phyloP scores from a whole-genome alignment of 208 protist species.

The Entamoeba moshkovskii region DNA sequence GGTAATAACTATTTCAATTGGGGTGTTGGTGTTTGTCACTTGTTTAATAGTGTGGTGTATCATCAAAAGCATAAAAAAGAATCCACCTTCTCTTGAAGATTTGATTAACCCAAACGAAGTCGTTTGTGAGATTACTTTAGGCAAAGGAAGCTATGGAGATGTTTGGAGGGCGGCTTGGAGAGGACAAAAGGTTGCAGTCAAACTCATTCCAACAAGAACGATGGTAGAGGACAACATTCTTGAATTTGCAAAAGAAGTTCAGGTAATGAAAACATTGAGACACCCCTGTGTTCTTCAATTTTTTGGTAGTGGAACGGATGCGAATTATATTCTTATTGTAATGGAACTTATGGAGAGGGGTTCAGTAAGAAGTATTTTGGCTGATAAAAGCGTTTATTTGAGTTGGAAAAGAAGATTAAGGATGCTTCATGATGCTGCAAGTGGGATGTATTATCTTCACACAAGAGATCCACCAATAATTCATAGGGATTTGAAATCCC shows the following conservation, averaged over 20 bases:
- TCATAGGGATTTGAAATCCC: conserved; percentile 11
- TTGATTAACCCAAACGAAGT: neutral
- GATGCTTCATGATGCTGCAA: neutral
- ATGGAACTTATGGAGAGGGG: conserved; percentile 39
- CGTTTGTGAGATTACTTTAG: neutral
- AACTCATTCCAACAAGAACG: conserved; percentile 6
- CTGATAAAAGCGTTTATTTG: conserved; percentile 2
- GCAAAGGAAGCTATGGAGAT: conserved; percentile 16
- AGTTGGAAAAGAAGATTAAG: neutral
- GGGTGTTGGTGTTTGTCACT: neutral
- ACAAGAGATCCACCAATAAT: conserved; percentile 1
- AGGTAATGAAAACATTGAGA: conserved; percentile 21
- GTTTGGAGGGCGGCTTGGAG: conserved; percentile 12
- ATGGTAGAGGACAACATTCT: conserved; percentile 6
- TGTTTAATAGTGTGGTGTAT: neutral
- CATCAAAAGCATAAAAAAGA: neutral
- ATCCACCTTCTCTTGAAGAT: neutral
- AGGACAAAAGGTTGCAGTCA: conserved; percentile 31
- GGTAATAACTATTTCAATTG: neutral
- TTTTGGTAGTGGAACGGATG: conserved; percentile 42
- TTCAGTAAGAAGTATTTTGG: conserved; percentile 5
- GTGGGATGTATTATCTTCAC: conserved; percentile 14
- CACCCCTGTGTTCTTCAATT: conserved; percentile 47
- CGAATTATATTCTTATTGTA: conserved; percentile 37
- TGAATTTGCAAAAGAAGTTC: conserved; percentile 36